Conservation (phyloP, 1,284 basidiomycete genomes). For the Ustilago sp. region DNA sequence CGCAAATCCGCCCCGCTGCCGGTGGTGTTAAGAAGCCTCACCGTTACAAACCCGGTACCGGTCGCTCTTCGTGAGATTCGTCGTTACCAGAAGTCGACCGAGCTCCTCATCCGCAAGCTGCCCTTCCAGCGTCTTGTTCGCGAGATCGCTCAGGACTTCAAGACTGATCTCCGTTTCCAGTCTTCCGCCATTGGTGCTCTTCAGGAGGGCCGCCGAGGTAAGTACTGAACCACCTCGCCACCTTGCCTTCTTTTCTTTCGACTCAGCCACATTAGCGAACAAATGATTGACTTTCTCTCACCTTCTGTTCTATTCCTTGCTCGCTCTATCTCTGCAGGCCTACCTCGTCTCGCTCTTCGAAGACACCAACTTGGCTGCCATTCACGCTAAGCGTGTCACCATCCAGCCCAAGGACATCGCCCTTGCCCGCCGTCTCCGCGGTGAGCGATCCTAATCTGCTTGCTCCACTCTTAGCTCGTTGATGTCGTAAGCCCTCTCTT, state of each 20-base stretch:
- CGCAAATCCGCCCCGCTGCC: slow-evolving; percentile 74
- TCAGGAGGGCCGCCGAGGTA: slow-evolving; percentile 83
- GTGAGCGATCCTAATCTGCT: slow-evolving; percentile 71
- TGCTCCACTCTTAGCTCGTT: slow-evolving; percentile 15
- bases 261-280: neutral
- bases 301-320: neutral
- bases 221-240: neutral
- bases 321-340: slow-evolving; percentile 71
- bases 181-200: slow-evolving; percentile 88
- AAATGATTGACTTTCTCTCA: neutral
- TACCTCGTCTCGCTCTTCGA: slow-evolving; percentile 90
- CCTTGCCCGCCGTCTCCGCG: slow-evolving; percentile 91
- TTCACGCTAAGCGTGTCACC: slow-evolving; percentile 98
- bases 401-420: slow-evolving; percentile 98
- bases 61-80: slow-evolving; percentile 97
- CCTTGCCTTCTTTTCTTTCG: neutral
- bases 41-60: slow-evolving; percentile 95
- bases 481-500: slow-evolving; percentile 2
- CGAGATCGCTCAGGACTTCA: slow-evolving; percentile 75
- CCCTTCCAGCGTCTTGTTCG: slow-evolving; percentile 71
- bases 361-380: slow-evolving; percentile 85
- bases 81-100: slow-evolving; percentile 81
- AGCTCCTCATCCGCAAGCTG: slow-evolving; percentile 75
- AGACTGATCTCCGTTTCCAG: slow-evolving; percentile 93
- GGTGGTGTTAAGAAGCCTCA: slow-evolving; percentile 82